phyloP scores from a whole-genome alignment of 2,329 filamentous ascomycete species.

The Phaeosphaeriaceae sp. region DNA sequence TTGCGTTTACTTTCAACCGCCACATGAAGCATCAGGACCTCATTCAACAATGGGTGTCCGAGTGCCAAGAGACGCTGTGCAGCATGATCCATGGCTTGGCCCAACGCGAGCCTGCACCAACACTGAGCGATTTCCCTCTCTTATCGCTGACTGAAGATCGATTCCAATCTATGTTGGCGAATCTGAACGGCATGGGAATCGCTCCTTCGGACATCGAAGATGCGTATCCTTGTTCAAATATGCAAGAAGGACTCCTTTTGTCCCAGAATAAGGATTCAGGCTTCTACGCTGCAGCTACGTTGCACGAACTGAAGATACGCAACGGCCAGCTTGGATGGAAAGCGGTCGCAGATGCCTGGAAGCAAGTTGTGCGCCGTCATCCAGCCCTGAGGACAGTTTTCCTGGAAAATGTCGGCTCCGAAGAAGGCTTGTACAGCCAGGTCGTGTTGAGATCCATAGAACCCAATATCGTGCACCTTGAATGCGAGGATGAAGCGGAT shows the following conservation, averaged over 20 bases:
- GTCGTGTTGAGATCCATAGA: slow-evolving; percentile 38
- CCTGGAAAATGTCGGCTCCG: slow-evolving; percentile 36
- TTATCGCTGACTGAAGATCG: slow-evolving; percentile 53
- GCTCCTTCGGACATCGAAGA: slow-evolving; percentile 51
- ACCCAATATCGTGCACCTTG: slow-evolving; percentile 32
- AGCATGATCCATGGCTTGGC: slow-evolving; percentile 36
- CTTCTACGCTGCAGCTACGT: slow-evolving; percentile 42
- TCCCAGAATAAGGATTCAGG: slow-evolving; percentile 41
- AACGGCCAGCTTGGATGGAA: slow-evolving; percentile 19
- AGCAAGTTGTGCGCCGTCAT: slow-evolving; percentile 37
- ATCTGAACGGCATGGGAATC: slow-evolving; percentile 49
- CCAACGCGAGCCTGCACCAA: slow-evolving; percentile 41
- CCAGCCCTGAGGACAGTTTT: slow-evolving; percentile 42
- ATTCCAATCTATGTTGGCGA: slow-evolving; percentile 51
- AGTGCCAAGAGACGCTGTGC: slow-evolving; percentile 46
- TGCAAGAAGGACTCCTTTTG: slow-evolving; percentile 43
- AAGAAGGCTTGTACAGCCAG: slow-evolving; percentile 43
- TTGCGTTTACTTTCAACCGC: slow-evolving; percentile 61
- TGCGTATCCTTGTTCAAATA: slow-evolving; percentile 41
- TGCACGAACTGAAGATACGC: slow-evolving; percentile 34
- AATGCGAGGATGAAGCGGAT: slow-evolving; percentile 28
- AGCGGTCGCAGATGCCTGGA: slow-evolving; percentile 35
- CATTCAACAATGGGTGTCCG: slow-evolving; percentile 54
- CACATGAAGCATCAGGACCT: slow-evolving; percentile 56
- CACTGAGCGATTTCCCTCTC: slow-evolving; percentile 56